Evolutionary conservation across 495 filamentous ascomycete genomes (phyloP).

Genomic region (Hypoxylon fragiforme): DNA sequence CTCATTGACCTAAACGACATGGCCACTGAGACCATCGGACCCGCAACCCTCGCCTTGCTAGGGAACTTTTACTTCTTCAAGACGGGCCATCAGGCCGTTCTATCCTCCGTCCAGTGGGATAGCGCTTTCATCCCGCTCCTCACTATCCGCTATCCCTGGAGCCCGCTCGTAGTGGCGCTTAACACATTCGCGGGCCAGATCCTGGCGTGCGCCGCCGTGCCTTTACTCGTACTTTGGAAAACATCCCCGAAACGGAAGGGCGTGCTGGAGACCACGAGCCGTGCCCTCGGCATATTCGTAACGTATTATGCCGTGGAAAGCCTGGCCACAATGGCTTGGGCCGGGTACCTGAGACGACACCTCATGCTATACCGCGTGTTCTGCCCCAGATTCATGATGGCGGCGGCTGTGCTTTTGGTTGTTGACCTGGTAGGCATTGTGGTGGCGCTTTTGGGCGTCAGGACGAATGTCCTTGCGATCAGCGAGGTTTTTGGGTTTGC

Average conservation of each 20-base stretch:
- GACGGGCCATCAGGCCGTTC: constrained; percentile 91
- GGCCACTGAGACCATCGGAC: constrained; percentile 71
- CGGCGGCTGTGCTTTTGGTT: constrained; percentile 68
- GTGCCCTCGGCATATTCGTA: constrained; percentile 71
- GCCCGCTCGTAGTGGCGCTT: constrained; percentile 74
- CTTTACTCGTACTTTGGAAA: constrained; percentile 87
- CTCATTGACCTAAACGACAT: constrained; percentile 80
- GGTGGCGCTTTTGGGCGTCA: constrained; percentile 69
- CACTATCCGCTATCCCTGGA: constrained; percentile 85
- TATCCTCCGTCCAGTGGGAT: constrained; percentile 94
- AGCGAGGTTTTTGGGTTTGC: constrained; percentile 87
- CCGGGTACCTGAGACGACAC: constrained; percentile 82
- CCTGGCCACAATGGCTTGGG: constrained; percentile 84
- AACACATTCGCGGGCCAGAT: constrained; percentile 93
- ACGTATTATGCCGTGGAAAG: constrained; percentile 80
- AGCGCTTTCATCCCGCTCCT: constrained; percentile 89
- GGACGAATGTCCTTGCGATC: constrained; percentile 74
- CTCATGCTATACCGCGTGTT: constrained; percentile 99
- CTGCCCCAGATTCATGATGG: constrained; percentile 84
- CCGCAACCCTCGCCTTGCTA: constrained; percentile 79
- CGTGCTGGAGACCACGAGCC: constrained; percentile 68
- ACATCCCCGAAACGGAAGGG: constrained; percentile 58
- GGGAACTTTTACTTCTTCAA: constrained; percentile 96
- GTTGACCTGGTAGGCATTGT: constrained; percentile 74
- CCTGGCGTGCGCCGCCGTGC: constrained; percentile 74